A percentile compares a stretch with the other conserved stretches of the same genome.
Evolutionary conservation across 257 asterid genomes (phyloP).

Genomic region (Solanum chilense): DNA sequence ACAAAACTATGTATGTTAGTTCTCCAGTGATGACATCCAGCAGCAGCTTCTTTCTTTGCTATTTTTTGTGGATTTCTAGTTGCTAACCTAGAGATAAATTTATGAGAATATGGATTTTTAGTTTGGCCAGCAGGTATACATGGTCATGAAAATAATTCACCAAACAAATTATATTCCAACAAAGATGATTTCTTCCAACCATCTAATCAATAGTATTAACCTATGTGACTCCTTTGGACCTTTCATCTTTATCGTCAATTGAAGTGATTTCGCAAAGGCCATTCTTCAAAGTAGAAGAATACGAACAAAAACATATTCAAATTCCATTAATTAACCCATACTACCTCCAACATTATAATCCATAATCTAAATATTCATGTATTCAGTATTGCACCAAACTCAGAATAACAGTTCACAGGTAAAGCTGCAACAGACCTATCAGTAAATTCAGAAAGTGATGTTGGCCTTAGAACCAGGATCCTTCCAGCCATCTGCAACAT

Average conservation of each 20-base stretch:
- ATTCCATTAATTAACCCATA: background rate
- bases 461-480: constrained; percentile 63
- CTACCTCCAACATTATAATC: background rate
- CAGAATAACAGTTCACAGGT: constrained; percentile 1
- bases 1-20: background rate
- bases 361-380: background rate
- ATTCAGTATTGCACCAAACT: background rate
- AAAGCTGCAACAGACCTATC: constrained; percentile 37
- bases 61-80: background rate
- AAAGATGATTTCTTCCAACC: background rate
- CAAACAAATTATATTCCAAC: background rate
- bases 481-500: constrained; percentile 80
- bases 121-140: background rate
- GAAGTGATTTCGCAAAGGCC: background rate
- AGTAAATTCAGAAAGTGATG: constrained; percentile 63
- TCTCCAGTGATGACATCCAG: background rate
- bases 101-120: background rate
- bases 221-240: background rate
- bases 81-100: background rate
- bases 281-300: background rate
- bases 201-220: background rate
- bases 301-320: background rate
- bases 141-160: background rate
- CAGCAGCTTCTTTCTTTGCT: background rate
- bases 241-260: background rate